A percentile compares a stretch with the other conserved stretches of the same genome.
These are phyloP conservation scores for Erythrophleum fordii DNA, from an alignment of 306 rosid species.

Conservation along the genomic window DNA sequence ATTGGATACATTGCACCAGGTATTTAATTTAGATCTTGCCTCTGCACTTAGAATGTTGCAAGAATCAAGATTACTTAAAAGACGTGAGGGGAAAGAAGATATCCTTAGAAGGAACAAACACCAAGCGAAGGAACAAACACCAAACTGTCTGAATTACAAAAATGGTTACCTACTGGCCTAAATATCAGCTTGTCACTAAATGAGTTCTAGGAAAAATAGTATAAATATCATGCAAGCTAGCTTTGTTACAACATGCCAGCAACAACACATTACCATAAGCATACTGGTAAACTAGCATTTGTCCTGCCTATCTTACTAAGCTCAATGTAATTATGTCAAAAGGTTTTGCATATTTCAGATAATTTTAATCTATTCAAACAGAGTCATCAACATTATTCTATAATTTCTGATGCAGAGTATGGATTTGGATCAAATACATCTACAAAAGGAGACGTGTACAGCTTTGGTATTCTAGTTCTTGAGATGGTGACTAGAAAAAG, in stretches of 20 bases:
- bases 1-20: constrained; percentile 82
- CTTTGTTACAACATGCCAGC: background rate
- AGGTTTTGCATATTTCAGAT: background rate
- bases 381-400: background rate
- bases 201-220: background rate
- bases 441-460: constrained; percentile 77
- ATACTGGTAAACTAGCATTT: background rate
- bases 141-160: background rate
- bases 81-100: background rate
- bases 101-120: background rate
- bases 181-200: background rate
- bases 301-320: background rate
- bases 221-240: background rate
- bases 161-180: background rate
- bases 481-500: constrained; percentile 77
- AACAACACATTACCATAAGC: background rate
- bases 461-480: constrained; percentile 77
- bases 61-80: background rate
- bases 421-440: constrained; percentile 68
- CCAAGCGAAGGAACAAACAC: background rate
- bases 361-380: background rate
- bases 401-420: constrained; percentile 56
- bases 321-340: background rate
- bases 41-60: background rate
- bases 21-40: constrained; percentile 27